Evolutionary conservation across 495 filamentous ascomycete species (phyloP).

Genomic region (Thermothielavioides terrestris): DNA sequence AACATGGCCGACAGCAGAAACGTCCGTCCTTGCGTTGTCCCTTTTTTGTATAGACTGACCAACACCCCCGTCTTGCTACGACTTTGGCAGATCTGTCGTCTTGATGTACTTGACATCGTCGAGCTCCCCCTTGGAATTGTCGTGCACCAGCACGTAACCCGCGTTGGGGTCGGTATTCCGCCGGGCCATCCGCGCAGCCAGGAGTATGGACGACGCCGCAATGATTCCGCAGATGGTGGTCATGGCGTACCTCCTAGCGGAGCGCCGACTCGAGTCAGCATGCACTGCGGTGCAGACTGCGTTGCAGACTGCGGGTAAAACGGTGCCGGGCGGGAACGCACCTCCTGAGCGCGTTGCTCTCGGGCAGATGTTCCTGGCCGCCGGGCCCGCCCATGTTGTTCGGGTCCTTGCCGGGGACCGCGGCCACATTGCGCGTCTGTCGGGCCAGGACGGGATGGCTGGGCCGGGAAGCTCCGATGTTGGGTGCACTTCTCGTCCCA

Average conservation of each 20-base stretch:
- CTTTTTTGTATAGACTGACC: too few relatives aligned
- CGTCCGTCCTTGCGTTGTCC: too few relatives aligned
- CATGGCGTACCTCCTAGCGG: slow-evolving; percentile 3
- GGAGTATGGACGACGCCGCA: slow-evolving; percentile 4
- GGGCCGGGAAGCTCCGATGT: background rate
- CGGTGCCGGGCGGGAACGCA: background rate
- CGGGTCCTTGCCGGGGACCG: background rate
- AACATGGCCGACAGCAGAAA: too few relatives aligned
- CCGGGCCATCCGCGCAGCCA: slow-evolving; percentile 6
- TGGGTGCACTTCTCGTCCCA: background rate
- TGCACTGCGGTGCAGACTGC: background rate
- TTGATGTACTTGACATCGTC: slow-evolving; percentile 15
- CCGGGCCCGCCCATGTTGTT: slow-evolving; percentile 16
- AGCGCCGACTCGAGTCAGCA: background rate
- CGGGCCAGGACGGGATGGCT: background rate
- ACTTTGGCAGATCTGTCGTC: background rate
- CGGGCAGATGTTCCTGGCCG: slow-evolving; percentile 7
- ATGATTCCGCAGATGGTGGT: slow-evolving; percentile 10
- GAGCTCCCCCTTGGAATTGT: slow-evolving; percentile 13
- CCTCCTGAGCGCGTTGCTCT: slow-evolving; percentile 1
- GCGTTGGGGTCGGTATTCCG: background rate
- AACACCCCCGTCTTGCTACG: too few relatives aligned
- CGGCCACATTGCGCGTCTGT: background rate
- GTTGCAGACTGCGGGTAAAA: background rate
- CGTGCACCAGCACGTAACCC: slow-evolving; percentile 12